Conservation (phyloP, 2,329 filamentous ascomycete genomes). For the Apiospora koreana region DNA sequence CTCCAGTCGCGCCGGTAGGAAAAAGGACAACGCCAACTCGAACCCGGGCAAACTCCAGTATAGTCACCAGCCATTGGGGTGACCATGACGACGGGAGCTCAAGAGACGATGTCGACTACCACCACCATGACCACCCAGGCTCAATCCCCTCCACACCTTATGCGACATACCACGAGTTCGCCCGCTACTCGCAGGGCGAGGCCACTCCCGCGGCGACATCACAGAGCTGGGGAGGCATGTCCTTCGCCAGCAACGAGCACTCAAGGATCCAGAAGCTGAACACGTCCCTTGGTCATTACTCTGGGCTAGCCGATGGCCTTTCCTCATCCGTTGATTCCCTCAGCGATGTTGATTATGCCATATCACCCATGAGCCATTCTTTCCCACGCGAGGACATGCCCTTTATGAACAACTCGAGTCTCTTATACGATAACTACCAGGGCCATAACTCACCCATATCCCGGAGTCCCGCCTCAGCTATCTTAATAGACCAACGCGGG, state of each 20-base stretch:
- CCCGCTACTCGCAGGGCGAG: slow-evolving; percentile 52
- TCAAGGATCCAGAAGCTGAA: slow-evolving; percentile 47
- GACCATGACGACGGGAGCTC: slow-evolving; percentile 36
- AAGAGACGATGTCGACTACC: slow-evolving; percentile 39
- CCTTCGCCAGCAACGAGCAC: slow-evolving; percentile 42
- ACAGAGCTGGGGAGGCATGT: slow-evolving; percentile 47
- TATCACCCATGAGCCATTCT: slow-evolving; percentile 57
- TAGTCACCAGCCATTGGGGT: slow-evolving; percentile 40
- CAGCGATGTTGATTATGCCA: slow-evolving; percentile 60
- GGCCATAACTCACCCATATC: slow-evolving; percentile 54
- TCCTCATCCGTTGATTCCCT: slow-evolving; percentile 60
- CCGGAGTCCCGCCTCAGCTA: slow-evolving; percentile 55
- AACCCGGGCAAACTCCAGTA: slow-evolving; percentile 46
- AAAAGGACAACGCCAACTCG: slow-evolving; percentile 50
- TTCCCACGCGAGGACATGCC: slow-evolving; percentile 56
- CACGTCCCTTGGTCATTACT: slow-evolving; percentile 17
- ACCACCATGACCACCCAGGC: slow-evolving; percentile 36
- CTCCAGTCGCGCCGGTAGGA: slow-evolving; percentile 50
- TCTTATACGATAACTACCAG: slow-evolving; percentile 59
- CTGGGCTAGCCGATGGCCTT: slow-evolving; percentile 25
- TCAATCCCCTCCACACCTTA: slow-evolving; percentile 43
- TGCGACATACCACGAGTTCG: slow-evolving; percentile 47
- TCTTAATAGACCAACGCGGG: slow-evolving; percentile 58
- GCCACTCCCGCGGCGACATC: slow-evolving; percentile 41
- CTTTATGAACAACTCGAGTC: slow-evolving; percentile 56